phyloP scores from a whole-genome alignment of 768 basidiomycete species.

The Mycena galericulata region DNA sequence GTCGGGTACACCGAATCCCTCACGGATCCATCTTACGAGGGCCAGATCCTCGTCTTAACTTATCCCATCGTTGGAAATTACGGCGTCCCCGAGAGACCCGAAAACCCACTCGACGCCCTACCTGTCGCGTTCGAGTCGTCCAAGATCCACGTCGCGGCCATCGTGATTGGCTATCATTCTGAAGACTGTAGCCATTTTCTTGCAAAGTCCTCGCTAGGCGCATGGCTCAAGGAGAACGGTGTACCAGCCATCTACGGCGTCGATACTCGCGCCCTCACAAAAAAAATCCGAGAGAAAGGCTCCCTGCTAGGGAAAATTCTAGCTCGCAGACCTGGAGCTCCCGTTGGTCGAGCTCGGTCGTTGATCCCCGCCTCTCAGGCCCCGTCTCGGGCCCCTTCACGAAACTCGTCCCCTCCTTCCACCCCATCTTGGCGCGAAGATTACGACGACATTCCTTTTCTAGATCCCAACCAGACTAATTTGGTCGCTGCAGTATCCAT shows the following conservation, averaged over 20 bases:
- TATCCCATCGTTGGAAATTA: conserved; percentile 98
- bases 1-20: conserved; percentile 98
- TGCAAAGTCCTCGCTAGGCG: conserved; percentile 85
- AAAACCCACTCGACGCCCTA: conserved; percentile 62
- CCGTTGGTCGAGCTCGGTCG: conserved; percentile 49
- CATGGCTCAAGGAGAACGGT: conserved; percentile 95
- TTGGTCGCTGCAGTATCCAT: conserved; percentile 93
- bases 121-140: conserved; percentile 92
- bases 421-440: conserved; percentile 82
- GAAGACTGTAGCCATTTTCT: conserved; percentile 96
- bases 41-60: conserved; percentile 96
- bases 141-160: conserved; percentile 91
- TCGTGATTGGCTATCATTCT: conserved; percentile 95
- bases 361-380: conserved; percentile 40
- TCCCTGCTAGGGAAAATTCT: conserved; percentile 91
- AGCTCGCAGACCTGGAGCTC: conserved; percentile 65
- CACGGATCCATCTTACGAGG: conserved; percentile 98
- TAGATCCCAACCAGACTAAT: conserved; percentile 90
- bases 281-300: conserved; percentile 95
- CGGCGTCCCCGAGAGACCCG: conserved; percentile 86
- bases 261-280: conserved; percentile 96
- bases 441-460: conserved; percentile 85
- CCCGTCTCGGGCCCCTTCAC: conserved; percentile 56
- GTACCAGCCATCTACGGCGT: conserved; percentile 96
- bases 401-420: conserved; percentile 65